Percentiles rank a stretch among this genome's conserved stretches.
Evolutionary conservation across 1,284 basidiomycete species (phyloP).

Genomic region (Porodaedalea pini): DNA sequence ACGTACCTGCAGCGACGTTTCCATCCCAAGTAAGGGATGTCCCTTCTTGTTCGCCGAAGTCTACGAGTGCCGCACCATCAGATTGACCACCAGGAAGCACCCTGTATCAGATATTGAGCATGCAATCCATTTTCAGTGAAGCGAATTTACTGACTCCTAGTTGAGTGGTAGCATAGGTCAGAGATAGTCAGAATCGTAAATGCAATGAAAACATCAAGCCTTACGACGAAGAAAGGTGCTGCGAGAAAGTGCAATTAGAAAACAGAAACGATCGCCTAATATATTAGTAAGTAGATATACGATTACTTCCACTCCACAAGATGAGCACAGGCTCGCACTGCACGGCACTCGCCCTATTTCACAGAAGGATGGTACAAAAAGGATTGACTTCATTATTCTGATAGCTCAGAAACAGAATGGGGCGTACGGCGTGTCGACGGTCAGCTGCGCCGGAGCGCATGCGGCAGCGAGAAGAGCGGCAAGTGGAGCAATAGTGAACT

Average conservation of each 20-base stretch:
- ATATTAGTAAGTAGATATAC: slow-evolving; percentile 36
- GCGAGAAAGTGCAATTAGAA: background rate
- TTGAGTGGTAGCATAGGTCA: background rate
- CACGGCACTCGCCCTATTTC: slow-evolving; percentile 38
- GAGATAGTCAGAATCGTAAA: background rate
- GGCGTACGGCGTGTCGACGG: slow-evolving; percentile 61
- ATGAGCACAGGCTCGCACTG: slow-evolving; percentile 51
- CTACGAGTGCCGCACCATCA: slow-evolving; percentile 35
- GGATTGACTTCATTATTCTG: background rate
- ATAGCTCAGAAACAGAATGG: background rate
- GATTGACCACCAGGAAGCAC: slow-evolving; percentile 39
- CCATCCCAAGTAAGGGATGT: slow-evolving; percentile 45
- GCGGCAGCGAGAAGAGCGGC: slow-evolving; percentile 23
- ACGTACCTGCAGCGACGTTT: slow-evolving; percentile 37
- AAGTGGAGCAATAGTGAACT: background rate
- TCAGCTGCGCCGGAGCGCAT: slow-evolving; percentile 43
- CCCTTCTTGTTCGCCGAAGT: slow-evolving; percentile 34
- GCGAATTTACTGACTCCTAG: background rate
- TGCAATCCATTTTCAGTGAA: background rate
- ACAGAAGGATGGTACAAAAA: background rate
- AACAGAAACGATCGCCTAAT: slow-evolving; percentile 16
- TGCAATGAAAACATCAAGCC: background rate
- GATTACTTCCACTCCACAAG: slow-evolving; percentile 45
- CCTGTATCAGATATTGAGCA: slow-evolving; percentile 30
- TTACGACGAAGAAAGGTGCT: slow-evolving; percentile 1